Evolutionary conservation across 2,329 filamentous ascomycete species (phyloP).

Genomic region (Alternaria sp.): DNA sequence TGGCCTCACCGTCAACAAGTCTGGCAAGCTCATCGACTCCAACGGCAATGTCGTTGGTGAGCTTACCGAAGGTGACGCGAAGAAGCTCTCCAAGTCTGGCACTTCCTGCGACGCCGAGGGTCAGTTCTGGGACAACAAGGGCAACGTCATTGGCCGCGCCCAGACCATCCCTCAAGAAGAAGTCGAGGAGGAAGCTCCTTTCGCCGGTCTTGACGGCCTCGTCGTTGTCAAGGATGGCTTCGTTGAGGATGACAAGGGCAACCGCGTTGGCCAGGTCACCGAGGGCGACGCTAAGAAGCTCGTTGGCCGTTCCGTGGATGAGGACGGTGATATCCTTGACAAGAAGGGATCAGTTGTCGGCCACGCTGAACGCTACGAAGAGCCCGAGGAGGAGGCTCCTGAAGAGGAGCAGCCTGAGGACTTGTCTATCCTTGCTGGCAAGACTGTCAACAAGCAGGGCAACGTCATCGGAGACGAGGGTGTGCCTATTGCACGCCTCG

Average conservation of each 20-base stretch:
- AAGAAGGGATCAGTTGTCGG: conserved; percentile 61
- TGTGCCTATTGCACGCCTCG: conserved; percentile 65
- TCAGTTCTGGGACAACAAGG: conserved; percentile 62
- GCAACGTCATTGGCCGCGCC: conserved; percentile 59
- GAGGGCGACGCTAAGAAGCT: conserved; percentile 61
- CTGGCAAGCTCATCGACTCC: conserved; percentile 57
- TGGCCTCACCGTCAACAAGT: conserved; percentile 58
- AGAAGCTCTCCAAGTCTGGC: conserved; percentile 60
- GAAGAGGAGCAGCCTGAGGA: conserved; percentile 54
- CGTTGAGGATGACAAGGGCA: conserved; percentile 59
- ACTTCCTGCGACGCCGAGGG: conserved; percentile 54
- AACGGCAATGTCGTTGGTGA: conserved; percentile 58
- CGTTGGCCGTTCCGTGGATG: conserved; percentile 57
- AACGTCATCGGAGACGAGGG: conserved; percentile 59
- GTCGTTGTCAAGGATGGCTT: conserved; percentile 58
- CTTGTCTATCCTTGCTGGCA: conserved; percentile 55
- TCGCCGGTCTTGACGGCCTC: conserved; percentile 59
- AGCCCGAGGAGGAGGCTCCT: conserved; percentile 65
- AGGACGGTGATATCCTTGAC: conserved; percentile 61
- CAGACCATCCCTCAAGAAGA: conserved; percentile 56
- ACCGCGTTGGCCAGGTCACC: conserved; percentile 56
- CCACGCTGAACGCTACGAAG: conserved; percentile 63
- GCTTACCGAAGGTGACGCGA: conserved; percentile 58
- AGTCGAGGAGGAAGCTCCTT: conserved; percentile 56
- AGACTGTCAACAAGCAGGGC: conserved; percentile 58